Evolutionary conservation across 225 moss, liverwort and hornwort species (phyloP).

Genomic region (Antitrichia curtipendula): DNA sequence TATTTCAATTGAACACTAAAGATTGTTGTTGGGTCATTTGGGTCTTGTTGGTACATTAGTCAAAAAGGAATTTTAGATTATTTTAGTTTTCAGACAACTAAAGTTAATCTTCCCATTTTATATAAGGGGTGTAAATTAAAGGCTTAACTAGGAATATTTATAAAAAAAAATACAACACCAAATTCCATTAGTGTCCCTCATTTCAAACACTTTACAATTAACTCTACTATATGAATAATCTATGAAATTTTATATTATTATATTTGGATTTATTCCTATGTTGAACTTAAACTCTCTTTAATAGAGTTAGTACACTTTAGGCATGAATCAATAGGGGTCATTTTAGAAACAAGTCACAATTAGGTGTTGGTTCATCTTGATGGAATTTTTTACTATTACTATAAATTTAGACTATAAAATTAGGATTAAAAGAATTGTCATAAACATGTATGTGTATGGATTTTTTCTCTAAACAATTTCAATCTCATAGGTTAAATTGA

Average conservation of each 20-base stretch:
- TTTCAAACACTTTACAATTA: neutral
- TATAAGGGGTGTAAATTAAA: neutral
- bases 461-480: neutral
- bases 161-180: neutral
- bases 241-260: neutral
- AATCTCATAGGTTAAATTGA: neutral
- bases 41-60: neutral
- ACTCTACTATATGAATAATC: neutral
- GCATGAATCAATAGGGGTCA: neutral
- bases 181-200: neutral
- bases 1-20: neutral
- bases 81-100: neutral
- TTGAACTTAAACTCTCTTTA: neutral
- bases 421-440: too few relatives aligned
- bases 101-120: neutral
- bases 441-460: too few relatives aligned
- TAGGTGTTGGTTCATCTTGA: rapidly evolving
- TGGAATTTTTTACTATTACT: neutral
- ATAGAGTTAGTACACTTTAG: neutral
- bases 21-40: neutral
- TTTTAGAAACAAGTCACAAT: neutral
- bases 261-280: neutral
- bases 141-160: neutral
- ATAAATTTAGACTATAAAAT: neutral
- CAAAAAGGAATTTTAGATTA: neutral